phyloP scores from a whole-genome alignment of 352 stramenopile species.

The Phytophthora megakarya region DNA sequence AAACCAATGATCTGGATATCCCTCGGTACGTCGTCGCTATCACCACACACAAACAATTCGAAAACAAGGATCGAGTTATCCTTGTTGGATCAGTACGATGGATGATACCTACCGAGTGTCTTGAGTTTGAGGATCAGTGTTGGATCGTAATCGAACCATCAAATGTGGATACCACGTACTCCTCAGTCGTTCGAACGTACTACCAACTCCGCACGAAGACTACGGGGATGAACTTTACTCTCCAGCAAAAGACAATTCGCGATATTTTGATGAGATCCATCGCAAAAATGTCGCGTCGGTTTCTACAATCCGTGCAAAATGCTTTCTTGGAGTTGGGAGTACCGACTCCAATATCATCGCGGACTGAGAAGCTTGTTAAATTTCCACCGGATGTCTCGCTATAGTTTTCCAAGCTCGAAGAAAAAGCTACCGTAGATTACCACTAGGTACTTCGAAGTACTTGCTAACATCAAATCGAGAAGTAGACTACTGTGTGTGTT shows the following conservation, averaged over 20 bases:
- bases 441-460: too few relatives aligned
- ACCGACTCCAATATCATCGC: too few relatives aligned
- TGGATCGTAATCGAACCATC: not conserved
- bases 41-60: not conserved
- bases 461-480: too few relatives aligned
- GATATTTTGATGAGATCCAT: not conserved
- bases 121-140: not conserved
- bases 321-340: not conserved
- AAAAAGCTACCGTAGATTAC: not conserved
- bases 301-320: not conserved
- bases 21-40: not conserved
- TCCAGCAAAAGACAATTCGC: not conserved
- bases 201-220: not conserved
- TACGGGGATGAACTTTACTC: not conserved
- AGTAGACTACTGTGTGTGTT: too few relatives aligned
- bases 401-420: too few relatives aligned
- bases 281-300: not conserved
- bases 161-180: not conserved
- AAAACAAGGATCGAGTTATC: not conserved
- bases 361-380: too few relatives aligned
- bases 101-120: slow-evolving; percentile 1
- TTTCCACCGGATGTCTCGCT: too few relatives aligned
- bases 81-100: not conserved
- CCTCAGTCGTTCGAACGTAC: slow-evolving; percentile 1
- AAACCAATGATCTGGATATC: not conserved